Evolutionary conservation across 2,329 filamentous ascomycete species (phyloP), one percentile per base, ranked within the genome.

Genomic region (Bipolaris cookei): DNA sequence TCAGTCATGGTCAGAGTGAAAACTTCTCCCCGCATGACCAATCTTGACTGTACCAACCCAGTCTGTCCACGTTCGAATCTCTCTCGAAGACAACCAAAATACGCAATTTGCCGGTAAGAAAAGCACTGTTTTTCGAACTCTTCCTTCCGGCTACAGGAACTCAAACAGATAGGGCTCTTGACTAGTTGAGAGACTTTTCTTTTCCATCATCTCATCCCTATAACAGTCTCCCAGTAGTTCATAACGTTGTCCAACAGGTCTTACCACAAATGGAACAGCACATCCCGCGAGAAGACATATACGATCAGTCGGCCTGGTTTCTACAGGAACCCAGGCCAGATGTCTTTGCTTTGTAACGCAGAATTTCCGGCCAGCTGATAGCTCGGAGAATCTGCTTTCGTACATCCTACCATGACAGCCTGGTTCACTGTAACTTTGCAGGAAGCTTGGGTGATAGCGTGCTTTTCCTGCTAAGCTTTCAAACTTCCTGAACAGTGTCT

Each of bases 211-310:
- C 4, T 25, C 46, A 28, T 30, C 7, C 44, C 14, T 28, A 63
- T 81, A 79, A 21, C 48, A 50, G 37, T 60, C 51, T 23, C 51
- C 51, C 3, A 53, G 11, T 14, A 61, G 54, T 32, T 58, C 54
- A 45, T 23, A 55, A 18, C 5, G 41, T 35, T 44, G 14, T 7
- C 25, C 54, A 16, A 41, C 38, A 42, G 48, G 41, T 25, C 54
- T 58, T 5, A 61, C 42, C 21, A 61, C 58, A 16, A 61, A 58
- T 8, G 54, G 58, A 16, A 61, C 58, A 14, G 39, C 54, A 45
- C 50, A 61, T 20, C 58, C 58, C 25, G 54, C 58, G 23, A 57
- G 50, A 20, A 58, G 46, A 54, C 58, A 61, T 37, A 60, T 58
- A 5, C n/a, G 32, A 52, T 61, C 58, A 48, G 16, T 35, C n/a